Base-by-base conservation (phyloP, 495 filamentous ascomycete species). In the Neurospora sp. region DNA sequence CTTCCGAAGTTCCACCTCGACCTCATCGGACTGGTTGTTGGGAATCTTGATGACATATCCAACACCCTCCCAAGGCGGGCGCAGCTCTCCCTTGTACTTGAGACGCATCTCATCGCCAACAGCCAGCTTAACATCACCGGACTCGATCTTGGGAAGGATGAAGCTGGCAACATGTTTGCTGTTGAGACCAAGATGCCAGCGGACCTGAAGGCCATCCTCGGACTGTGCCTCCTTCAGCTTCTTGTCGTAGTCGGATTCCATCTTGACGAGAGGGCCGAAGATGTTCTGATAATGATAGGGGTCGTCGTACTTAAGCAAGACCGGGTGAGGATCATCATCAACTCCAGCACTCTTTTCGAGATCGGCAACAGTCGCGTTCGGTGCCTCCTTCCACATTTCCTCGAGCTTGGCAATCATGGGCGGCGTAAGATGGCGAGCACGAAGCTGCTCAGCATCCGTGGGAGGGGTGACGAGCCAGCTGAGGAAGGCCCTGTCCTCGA, bases 21-120 rank as follows among this genome's bases (percentile, higher is more conserved):
- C 96, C 79, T 99, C 96, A 76, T 99, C 96, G 18, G 94, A 97
- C 83, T 97, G 94, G 81, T 98, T 98, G 86, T 99, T 98, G 8
- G 96, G 96, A 74, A 99, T 98, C 83, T 99, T 99, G 83, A 98
- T 94, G 70, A 99, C 96, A 81, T 99, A 99, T 70, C 96, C 96
- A 37, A 99, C 96, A 31, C 96, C 96, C 78, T 99, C 96, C 96
- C 96, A 99, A 73, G 94, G 90, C 39, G 94, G 86, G 27, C 96
- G 93, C 53, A 99, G 86, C 82, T 98, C 96, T 73, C 96, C 96
- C 71, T 91, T 96, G 83, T 99, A 99, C 75, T 96, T 93, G 70
- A 99, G 83, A 8, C 96, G 91, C 96, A 99, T 99, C 80, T 99
- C 96, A 79, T 99, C 96, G 71, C 96, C 96, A 44, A 99, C 96